Evolutionary conservation across 2,329 filamentous ascomycete genomes (phyloP).

Genomic region (Plectosphaerella plurivora): DNA sequence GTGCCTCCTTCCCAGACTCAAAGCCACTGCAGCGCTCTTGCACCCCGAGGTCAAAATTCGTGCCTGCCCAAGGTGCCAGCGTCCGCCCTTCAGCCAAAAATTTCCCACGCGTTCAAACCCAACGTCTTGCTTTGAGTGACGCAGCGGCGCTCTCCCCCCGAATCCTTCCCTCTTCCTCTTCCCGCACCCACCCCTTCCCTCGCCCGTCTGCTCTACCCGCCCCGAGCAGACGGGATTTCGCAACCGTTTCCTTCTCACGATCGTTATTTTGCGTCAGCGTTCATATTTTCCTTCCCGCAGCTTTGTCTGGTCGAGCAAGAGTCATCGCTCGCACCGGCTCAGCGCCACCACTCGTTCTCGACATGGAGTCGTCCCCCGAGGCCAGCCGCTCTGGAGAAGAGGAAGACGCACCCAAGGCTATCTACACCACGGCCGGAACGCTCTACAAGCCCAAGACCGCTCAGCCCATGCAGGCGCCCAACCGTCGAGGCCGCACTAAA

Average conservation of each 20-base stretch:
- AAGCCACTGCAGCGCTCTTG: background rate
- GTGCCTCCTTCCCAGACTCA: background rate
- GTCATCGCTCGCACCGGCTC: background rate
- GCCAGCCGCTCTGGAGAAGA: background rate
- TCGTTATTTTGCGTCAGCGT: constrained; percentile 4
- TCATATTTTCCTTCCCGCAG: constrained; percentile 2
- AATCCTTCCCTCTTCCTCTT: background rate
- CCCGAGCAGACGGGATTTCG: constrained; percentile 5
- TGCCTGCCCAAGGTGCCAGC: background rate
- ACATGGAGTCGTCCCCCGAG: background rate
- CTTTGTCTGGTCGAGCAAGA: background rate
- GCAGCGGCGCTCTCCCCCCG: no score
- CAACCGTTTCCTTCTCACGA: constrained; percentile 14
- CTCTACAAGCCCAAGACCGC: constrained; percentile 44
- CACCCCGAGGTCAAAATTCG: background rate
- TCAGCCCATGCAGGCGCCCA: constrained; percentile 44
- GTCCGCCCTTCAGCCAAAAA: background rate
- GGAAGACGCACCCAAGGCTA: constrained; percentile 22
- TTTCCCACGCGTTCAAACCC: no score
- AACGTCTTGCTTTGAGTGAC: no score
- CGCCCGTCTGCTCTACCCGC: background rate
- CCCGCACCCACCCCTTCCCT: background rate
- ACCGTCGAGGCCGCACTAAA: constrained; percentile 45
- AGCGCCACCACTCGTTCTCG: background rate
- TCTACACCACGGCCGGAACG: constrained; percentile 54